These are phyloP conservation scores for Aureobasidium sp. DNA, from an alignment of 2,329 filamentous ascomycete species.

Conservation along the genomic window DNA sequence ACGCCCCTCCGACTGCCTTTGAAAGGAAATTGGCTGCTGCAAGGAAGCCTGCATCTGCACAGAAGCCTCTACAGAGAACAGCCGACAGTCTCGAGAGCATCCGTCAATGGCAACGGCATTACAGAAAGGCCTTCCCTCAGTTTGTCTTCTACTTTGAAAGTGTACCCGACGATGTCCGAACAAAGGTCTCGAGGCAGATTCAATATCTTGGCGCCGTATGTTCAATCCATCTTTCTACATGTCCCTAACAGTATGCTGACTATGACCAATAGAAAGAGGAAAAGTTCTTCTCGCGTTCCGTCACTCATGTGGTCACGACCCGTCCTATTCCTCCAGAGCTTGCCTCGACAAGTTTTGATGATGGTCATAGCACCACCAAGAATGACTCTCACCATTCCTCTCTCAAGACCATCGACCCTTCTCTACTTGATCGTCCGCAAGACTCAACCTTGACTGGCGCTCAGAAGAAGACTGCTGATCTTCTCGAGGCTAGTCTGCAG, in stretches of 20 bases:
- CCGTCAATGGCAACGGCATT: conserved; percentile 80
- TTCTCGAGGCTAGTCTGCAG: conserved; percentile 36
- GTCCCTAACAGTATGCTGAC: conserved; percentile 24
- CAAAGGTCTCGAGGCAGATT: conserved; percentile 69
- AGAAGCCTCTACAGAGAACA: conserved; percentile 34
- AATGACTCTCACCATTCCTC: conserved; percentile 37
- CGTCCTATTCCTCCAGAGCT: conserved; percentile 65
- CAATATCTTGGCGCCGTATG: conserved; percentile 77
- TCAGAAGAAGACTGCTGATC: conserved; percentile 28
- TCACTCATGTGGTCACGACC: conserved; percentile 92
- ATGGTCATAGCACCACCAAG: conserved; percentile 25
- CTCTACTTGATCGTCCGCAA: conserved; percentile 53
- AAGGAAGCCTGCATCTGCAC: conserved; percentile 31
- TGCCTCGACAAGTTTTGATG: conserved; percentile 34
- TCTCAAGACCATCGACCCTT: conserved; percentile 70
- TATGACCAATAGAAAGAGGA: conserved; percentile 58
- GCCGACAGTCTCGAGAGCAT: conserved; percentile 54
- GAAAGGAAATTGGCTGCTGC: conserved; percentile 53
- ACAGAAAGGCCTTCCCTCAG: conserved; percentile 76
- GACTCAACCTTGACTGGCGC: conserved; percentile 14
- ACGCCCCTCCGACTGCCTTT: conserved; percentile 48
- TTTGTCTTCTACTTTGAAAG: conserved; percentile 97
- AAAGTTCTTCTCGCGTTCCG: conserved; percentile 89
- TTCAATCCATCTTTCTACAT: conserved; percentile 21
- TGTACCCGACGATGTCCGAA: conserved; percentile 68